These are phyloP conservation scores for Cenchrus americanus DNA, from an alignment of 176 grass and related monocot species.

Conservation along the genomic window DNA sequence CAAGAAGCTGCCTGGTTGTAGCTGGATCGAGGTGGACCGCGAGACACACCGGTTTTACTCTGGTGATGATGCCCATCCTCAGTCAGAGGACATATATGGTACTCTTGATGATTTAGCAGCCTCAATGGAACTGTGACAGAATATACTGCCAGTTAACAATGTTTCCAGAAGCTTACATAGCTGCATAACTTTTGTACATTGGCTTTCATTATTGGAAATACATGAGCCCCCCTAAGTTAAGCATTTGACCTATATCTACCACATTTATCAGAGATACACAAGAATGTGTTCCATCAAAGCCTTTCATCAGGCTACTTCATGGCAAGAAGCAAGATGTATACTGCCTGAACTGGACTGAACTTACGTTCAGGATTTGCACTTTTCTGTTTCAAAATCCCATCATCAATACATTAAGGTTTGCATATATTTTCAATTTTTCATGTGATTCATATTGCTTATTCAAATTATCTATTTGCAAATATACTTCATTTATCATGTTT, in stretches of 20 bases:
- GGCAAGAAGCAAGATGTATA: constrained; percentile 1
- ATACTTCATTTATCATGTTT: constrained; percentile 9
- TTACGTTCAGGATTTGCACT: neutral
- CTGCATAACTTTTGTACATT: neutral
- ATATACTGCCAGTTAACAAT: constrained; percentile 32
- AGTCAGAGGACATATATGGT: constrained; percentile 68
- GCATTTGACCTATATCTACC: constrained; percentile 7
- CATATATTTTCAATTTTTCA: neutral
- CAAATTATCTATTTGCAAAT: constrained; percentile 26
- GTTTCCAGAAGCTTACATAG: neutral
- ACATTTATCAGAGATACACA: constrained; percentile 4
- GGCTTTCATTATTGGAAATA: neutral
- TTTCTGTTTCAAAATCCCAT: constrained; percentile 6
- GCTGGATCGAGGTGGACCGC: constrained; percentile 71
- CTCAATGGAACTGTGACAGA: constrained; percentile 55
- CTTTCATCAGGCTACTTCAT: constrained; percentile 16
- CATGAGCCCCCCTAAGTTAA: constrained; percentile 7
- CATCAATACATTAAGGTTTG: constrained; percentile 25
- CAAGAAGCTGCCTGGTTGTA: constrained; percentile 79
- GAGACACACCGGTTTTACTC: constrained; percentile 72
- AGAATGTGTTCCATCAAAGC: constrained; percentile 14
- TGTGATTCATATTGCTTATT: constrained; percentile 31
- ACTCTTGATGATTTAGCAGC: constrained; percentile 57
- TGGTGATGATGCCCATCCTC: constrained; percentile 59
- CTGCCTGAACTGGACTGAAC: neutral